phyloP scores from a whole-genome alignment of 2,329 filamentous ascomycete genomes.

The Herpotrichia juniperi region DNA sequence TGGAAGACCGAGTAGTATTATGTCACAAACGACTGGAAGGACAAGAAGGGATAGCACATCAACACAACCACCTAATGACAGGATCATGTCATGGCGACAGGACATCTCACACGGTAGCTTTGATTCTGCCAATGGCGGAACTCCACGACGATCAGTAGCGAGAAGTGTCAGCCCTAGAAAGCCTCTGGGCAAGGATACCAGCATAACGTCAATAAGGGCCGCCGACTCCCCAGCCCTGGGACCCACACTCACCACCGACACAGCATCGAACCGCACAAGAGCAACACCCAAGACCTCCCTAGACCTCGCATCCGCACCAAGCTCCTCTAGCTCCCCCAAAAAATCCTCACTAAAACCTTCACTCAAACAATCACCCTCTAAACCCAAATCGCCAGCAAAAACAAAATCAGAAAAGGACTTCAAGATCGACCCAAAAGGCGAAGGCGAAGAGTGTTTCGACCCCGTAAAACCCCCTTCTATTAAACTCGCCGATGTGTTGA shows the following conservation, averaged over 20 bases:
- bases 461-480: conserved; percentile 27
- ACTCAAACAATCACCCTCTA: not conserved
- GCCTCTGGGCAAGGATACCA: conserved; percentile 23
- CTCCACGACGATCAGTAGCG: conserved; percentile 26
- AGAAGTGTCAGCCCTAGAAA: conserved; percentile 59
- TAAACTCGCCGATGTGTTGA: conserved; percentile 27
- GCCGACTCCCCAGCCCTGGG: conserved; percentile 26
- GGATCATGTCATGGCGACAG: conserved; percentile 89
- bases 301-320: conserved; percentile 19
- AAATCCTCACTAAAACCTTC: conserved; percentile 13
- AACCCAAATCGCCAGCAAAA: conserved; percentile 5
- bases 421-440: too few relatives aligned
- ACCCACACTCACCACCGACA: conserved; percentile 16
- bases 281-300: conserved; percentile 29
- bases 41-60: conserved; percentile 54
- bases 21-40: conserved; percentile 58
- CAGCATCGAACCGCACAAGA: conserved; percentile 16
- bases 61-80: conserved; percentile 66
- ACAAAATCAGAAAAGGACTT: not conserved
- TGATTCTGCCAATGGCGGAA: conserved; percentile 43
- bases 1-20: conserved; percentile 58
- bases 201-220: conserved; percentile 18
- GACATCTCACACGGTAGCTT: conserved; percentile 62
- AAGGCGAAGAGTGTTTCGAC: conserved; percentile 9
- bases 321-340: conserved; percentile 18